These are phyloP conservation scores for Glomus cerebriforme DNA, from an alignment of 192 early-diverging fungal species.

Conservation along the genomic window DNA sequence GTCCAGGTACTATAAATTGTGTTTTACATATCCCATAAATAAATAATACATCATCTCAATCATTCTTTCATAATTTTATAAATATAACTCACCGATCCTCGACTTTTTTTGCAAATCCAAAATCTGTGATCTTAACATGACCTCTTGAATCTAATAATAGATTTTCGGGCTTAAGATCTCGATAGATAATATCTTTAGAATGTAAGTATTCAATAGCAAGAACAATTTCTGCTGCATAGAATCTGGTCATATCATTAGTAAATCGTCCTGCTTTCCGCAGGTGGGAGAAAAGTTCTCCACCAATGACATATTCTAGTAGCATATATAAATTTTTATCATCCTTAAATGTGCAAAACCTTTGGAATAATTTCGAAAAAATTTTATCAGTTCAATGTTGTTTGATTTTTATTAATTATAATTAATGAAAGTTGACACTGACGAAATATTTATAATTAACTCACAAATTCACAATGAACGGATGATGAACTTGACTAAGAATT, in stretches of 20 bases:
- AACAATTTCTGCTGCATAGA: slow-evolving; percentile 95
- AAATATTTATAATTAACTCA: slow-evolving; percentile 39
- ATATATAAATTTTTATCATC: slow-evolving; percentile 93
- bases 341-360: slow-evolving; percentile 91
- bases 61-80: background rate
- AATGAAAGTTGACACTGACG: background rate
- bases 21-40: background rate
- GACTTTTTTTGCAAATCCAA: slow-evolving; percentile 97
- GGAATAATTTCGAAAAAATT: background rate
- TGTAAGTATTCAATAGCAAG: slow-evolving; percentile 96
- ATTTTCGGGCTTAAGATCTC: slow-evolving; percentile 96
- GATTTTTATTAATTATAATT: background rate
- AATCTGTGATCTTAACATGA: slow-evolving; percentile 97
- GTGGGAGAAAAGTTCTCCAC: slow-evolving; percentile 97
- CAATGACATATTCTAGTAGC: slow-evolving; percentile 94
- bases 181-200: slow-evolving; percentile 91
- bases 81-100: slow-evolving; percentile 53
- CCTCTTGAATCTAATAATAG: slow-evolving; percentile 81
- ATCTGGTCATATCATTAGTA: slow-evolving; percentile 91
- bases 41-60: background rate
- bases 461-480: slow-evolving; percentile 86
- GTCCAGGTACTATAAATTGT: slow-evolving; percentile 85
- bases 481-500: slow-evolving; percentile 70
- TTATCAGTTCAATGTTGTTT: background rate
- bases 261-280: slow-evolving; percentile 88